These are phyloP conservation scores for Zymoseptoria ardabiliae DNA, from an alignment of 2,329 filamentous ascomycete genomes.

Conservation along the genomic window DNA sequence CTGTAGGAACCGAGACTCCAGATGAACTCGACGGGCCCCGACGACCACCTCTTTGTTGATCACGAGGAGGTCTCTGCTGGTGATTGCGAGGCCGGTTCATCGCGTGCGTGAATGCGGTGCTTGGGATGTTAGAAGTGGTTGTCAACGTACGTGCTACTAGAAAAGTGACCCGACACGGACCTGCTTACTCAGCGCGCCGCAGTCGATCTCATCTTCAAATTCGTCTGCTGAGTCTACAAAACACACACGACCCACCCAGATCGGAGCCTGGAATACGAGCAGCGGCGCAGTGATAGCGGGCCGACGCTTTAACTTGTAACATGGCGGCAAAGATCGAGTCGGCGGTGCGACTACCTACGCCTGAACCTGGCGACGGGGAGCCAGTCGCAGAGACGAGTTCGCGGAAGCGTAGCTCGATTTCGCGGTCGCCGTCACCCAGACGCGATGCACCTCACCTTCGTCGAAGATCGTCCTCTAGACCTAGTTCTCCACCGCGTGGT, in stretches of 20 bases:
- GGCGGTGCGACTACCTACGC: slow-evolving; percentile 22
- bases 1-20: slow-evolving; percentile 23
- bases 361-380: slow-evolving; percentile 15
- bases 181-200: neutral
- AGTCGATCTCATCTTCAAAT: neutral
- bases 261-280: neutral
- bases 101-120: neutral
- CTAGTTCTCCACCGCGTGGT: slow-evolving; percentile 26
- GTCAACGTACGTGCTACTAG: neutral
- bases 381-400: slow-evolving; percentile 25
- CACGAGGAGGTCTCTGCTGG: slow-evolving; percentile 4
- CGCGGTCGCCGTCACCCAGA: slow-evolving; percentile 29
- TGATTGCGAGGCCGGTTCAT: slow-evolving; percentile 1
- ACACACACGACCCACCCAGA: neutral
- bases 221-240: neutral
- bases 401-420: slow-evolving; percentile 8
- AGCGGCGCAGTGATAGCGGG: neutral
- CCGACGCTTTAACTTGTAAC: slow-evolving; percentile 3
- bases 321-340: slow-evolving; percentile 22
- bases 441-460: slow-evolving; percentile 9
- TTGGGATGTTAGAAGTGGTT: neutral
- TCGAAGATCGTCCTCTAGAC: slow-evolving; percentile 20
- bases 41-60: neutral
- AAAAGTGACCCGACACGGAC: neutral
- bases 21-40: slow-evolving; percentile 2